phyloP scores from a whole-genome alignment of 2,329 filamentous ascomycete species.

The Cladosporium halotolerans region DNA sequence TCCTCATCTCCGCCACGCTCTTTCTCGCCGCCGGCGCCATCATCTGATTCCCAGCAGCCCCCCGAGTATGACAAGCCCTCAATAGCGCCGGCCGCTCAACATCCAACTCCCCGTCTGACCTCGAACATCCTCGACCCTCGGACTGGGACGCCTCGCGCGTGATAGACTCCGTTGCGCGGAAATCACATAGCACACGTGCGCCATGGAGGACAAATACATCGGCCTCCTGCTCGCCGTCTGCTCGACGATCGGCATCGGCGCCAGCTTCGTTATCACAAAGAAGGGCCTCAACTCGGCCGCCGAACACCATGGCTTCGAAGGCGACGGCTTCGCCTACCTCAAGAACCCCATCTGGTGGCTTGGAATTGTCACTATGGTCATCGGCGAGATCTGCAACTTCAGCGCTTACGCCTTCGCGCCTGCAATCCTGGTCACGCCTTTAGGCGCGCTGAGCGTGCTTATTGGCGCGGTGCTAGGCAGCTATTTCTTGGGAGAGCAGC shows the following conservation, averaged over 20 bases:
- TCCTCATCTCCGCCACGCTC: neutral
- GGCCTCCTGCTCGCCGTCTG: constrained; percentile 68
- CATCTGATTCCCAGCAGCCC: neutral
- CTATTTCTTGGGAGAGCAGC: constrained; percentile 84
- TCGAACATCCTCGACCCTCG: neutral
- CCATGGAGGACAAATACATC: constrained; percentile 57
- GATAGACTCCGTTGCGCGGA: neutral
- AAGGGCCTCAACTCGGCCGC: constrained; percentile 91
- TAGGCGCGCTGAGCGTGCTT: constrained; percentile 88
- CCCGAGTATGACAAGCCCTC: constrained; percentile 9
- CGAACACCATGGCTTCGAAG: constrained; percentile 89
- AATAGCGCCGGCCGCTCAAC: constrained; percentile 11
- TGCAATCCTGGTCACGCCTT: constrained; percentile 93
- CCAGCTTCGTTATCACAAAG: constrained; percentile 90
- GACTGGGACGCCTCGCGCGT: neutral
- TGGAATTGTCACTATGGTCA: constrained; percentile 81
- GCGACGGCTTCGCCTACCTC: constrained; percentile 90
- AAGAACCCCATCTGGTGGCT: constrained; percentile 97
- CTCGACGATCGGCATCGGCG: constrained; percentile 71
- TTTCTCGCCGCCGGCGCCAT: neutral
- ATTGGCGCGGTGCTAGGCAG: constrained; percentile 90
- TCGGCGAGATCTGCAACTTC: constrained; percentile 95
- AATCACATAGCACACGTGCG: neutral
- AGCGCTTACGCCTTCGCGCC: constrained; percentile 97
- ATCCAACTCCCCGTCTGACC: constrained; percentile 1